Base-by-base conservation (phyloP, 2,329 filamentous ascomycete genomes). In the Aspergillus novofumigatus region DNA sequence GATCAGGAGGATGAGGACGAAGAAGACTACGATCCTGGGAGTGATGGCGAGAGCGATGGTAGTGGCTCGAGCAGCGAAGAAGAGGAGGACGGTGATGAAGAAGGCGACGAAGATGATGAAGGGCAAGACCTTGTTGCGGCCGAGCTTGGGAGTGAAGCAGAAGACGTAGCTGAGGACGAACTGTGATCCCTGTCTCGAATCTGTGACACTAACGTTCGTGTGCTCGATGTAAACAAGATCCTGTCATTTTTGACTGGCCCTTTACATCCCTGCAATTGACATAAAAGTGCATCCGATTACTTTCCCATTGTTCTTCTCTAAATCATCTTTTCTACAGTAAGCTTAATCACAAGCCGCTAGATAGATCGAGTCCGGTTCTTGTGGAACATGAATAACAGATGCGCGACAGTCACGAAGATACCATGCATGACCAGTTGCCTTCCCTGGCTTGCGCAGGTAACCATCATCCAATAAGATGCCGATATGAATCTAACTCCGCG, bases 1-100 rank as follows among this genome's bases (percentile, higher is more conserved):
- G 70, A 77, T 54, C 75, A 80, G 60, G 69, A 78, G 61, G 77
- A 80, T 47, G 75, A 80, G 58, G 76, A 78, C 21, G 79, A 80
- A 56, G 78, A 81, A 56, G 79, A 80, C 58, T 81, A 80, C 59
- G 77, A 81, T 59, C 78, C 78, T 4, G 78, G 78, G n/a, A 80
- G 75, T 60, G 78, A 78, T 0, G 76, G 69, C 4, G 75, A 79
- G 38, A 80, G 75, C 58, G 78, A 78, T 41, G 78, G 77, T 8
- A 80, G 78, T 63, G 78, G 75, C 11, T 68, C 68, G 6, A 76
- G 72, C 55, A 76, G 71, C 59, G 77, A 77, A 1, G 75, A 76
- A n/a, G 75, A 76, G 21, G 66, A 68, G 9, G 70, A 74, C 2
- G 67, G 69, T 25, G 65, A 67, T 0, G 69, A 65, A 8, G 53